These are phyloP conservation scores for Cicer bijugum DNA, from an alignment of 306 rosid genomes.

Conservation along the genomic window DNA sequence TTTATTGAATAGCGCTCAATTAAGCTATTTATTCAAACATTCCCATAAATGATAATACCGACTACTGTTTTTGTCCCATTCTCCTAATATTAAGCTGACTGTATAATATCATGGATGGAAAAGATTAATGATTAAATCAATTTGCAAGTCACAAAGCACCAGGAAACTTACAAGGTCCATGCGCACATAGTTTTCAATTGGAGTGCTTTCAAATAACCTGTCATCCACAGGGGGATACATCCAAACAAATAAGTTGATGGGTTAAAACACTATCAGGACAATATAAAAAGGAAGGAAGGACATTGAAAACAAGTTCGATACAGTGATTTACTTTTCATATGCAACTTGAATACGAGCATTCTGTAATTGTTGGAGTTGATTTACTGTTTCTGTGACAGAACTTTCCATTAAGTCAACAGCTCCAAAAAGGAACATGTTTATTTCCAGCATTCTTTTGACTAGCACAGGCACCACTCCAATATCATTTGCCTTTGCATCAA, in stretches of 20 bases:
- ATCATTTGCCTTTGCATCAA: constrained; percentile 55
- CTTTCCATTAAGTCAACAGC: constrained; percentile 67
- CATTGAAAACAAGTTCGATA: constrained; percentile 7
- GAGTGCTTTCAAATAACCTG: constrained; percentile 65
- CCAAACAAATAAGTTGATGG: constrained; percentile 35
- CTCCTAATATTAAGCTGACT: constrained; percentile 12
- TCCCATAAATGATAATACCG: background rate
- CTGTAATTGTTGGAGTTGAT: constrained; percentile 76
- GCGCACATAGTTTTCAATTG: constrained; percentile 57
- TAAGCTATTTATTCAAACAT: background rate
- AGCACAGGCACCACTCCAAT: constrained; percentile 58
- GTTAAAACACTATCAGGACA: constrained; percentile 20
- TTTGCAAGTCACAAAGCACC: constrained; percentile 30
- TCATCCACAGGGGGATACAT: constrained; percentile 40
- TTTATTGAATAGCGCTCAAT: background rate
- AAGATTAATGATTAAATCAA: constrained; percentile 3
- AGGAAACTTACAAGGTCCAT: constrained; percentile 75
- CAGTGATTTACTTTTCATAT: constrained; percentile 57
- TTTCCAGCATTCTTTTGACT: constrained; percentile 75
- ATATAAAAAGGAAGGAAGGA: constrained; percentile 29
- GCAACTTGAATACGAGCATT: constrained; percentile 67
- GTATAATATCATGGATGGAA: constrained; percentile 5
- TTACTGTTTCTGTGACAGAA: constrained; percentile 62
- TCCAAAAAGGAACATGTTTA: constrained; percentile 75
- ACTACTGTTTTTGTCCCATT: background rate